These are phyloP conservation scores for Daphne laureola DNA, from an alignment of 441 rosid genomes.

Conservation along the genomic window DNA sequence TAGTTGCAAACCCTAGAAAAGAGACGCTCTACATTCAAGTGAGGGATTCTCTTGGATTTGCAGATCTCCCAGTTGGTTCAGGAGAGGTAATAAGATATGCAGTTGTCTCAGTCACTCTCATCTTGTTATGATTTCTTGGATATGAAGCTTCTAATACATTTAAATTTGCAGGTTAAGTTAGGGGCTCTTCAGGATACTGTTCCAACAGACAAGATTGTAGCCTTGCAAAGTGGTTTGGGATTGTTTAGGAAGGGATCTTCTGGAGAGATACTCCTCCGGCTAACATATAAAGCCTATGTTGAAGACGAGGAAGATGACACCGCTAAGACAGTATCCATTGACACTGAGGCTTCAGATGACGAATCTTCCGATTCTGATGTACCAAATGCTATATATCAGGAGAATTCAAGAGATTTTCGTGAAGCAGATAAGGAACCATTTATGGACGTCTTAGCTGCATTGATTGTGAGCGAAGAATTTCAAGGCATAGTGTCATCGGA, in stretches of 20 bases:
- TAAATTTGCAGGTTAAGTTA: constrained; percentile 56
- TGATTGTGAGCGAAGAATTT: constrained; percentile 90
- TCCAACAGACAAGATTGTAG: constrained; percentile 73
- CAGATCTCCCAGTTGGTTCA: constrained; percentile 60
- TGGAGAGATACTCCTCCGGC: constrained; percentile 80
- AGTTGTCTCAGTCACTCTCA: not conserved
- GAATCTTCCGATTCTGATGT: constrained; percentile 69
- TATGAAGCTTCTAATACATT: constrained; percentile 15
- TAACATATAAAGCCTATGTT: constrained; percentile 89
- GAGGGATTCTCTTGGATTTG: constrained; percentile 79
- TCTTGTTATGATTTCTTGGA: not conserved
- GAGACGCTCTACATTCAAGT: constrained; percentile 74
- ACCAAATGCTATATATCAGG: constrained; percentile 29
- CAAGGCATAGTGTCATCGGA: constrained; percentile 94
- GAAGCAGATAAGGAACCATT: constrained; percentile 67
- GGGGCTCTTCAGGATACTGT: constrained; percentile 85
- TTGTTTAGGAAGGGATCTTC: constrained; percentile 56
- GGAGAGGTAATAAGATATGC: constrained; percentile 53
- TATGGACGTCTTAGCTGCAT: constrained; percentile 91
- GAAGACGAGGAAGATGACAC: constrained; percentile 95
- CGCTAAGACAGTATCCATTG: constrained; percentile 29
- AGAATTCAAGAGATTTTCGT: constrained; percentile 25
- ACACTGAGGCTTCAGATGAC: constrained; percentile 58
- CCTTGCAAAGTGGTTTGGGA: constrained; percentile 73
- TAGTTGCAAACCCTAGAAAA: constrained; percentile 79